These are phyloP conservation scores for Aspergillus pseudoviridinutans DNA, from an alignment of 2,329 filamentous ascomycete species.

Conservation along the genomic window DNA sequence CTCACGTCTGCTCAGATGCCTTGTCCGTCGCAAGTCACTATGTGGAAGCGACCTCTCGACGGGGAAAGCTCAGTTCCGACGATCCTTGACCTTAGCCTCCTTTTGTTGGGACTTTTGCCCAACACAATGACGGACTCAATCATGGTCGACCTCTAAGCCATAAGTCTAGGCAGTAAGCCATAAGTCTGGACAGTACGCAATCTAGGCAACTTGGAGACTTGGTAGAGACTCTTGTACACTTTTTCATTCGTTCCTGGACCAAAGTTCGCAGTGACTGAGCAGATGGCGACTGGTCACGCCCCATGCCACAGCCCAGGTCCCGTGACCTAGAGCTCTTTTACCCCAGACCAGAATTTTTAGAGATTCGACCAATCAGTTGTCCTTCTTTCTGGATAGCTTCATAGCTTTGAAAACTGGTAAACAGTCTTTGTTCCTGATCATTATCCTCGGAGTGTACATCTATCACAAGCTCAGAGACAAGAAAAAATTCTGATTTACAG, in stretches of 20 bases:
- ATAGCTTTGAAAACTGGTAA: background rate
- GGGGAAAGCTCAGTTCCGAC: conserved; percentile 15
- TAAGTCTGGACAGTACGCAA: background rate
- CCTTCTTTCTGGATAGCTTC: background rate
- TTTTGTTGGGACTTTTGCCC: conserved; percentile 28
- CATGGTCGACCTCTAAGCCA: background rate
- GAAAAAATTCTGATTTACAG: background rate
- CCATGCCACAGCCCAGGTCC: background rate
- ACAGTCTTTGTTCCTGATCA: background rate
- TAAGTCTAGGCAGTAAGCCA: background rate
- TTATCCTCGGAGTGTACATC: background rate
- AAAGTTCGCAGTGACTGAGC: background rate
- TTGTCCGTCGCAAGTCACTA: background rate
- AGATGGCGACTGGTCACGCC: background rate
- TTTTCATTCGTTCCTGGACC: background rate
- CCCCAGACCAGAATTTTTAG: background rate
- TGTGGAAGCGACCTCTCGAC: background rate
- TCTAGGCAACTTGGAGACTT: conserved; percentile 1
- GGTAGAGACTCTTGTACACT: background rate
- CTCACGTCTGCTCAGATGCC: background rate
- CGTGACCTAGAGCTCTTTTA: conserved; percentile 9
- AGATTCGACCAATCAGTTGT: background rate
- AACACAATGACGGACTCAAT: conserved; percentile 9
- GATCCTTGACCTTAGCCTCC: conserved; percentile 1
- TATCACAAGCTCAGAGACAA: background rate